Evolutionary conservation across 768 basidiomycete species (phyloP).

Genomic region (Boletus fagicola): DNA sequence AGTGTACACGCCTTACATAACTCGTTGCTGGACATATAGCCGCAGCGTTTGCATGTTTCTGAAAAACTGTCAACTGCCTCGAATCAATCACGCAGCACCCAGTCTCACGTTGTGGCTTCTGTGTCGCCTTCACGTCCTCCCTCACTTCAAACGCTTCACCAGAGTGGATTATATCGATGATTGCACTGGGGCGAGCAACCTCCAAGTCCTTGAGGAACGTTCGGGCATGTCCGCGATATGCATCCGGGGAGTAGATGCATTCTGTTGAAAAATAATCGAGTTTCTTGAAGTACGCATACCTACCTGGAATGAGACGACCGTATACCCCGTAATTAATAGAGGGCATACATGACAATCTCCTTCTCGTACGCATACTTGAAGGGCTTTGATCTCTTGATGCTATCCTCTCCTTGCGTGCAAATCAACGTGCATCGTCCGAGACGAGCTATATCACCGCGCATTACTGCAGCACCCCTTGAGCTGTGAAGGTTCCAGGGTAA

Average conservation of each 20-base stretch:
- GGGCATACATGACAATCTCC: conserved; percentile 92
- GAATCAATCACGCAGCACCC: not conserved
- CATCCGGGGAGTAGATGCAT: conserved; percentile 98
- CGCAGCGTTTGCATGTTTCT: conserved; percentile 92
- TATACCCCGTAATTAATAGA: not conserved
- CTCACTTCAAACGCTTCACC: conserved; percentile 89
- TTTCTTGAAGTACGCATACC: conserved; percentile 99
- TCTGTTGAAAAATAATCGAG: conserved; percentile 99
- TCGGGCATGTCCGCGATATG: conserved; percentile 95
- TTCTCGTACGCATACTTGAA: conserved; percentile 99
- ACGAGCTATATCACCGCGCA: conserved; percentile 96
- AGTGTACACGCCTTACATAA: conserved; percentile 94
- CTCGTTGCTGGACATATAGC: conserved; percentile 95
- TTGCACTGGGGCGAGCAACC: conserved; percentile 88
- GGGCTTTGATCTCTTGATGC: conserved; percentile 96
- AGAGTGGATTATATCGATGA: conserved; percentile 97
- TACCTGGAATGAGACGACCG: conserved; percentile 32
- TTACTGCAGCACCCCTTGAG: conserved; percentile 54
- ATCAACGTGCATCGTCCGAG: conserved; percentile 92
- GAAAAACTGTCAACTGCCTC: conserved; percentile 1
- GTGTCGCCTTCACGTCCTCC: conserved; percentile 79
- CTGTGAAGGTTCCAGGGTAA: not conserved
- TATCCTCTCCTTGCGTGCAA: conserved; percentile 94
- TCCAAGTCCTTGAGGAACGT: conserved; percentile 95
- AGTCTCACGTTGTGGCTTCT: conserved; percentile 79